Base-by-base conservation (phyloP, 1,284 basidiomycete species). In the Somion occarium region DNA sequence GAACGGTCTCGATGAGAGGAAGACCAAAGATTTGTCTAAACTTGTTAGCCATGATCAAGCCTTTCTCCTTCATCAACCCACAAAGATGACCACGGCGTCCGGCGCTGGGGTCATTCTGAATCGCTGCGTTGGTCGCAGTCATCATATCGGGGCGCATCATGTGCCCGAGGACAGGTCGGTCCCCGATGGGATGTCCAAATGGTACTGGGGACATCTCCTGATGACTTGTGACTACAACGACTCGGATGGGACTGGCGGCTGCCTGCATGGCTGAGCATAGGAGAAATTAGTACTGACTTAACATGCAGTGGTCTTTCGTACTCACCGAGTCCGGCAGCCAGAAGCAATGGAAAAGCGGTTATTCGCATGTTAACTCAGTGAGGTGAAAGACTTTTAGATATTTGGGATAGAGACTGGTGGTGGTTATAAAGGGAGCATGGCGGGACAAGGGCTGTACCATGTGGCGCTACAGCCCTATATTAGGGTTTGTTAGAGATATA, bases 11-110 rank as follows among this genome's bases (percentile, higher is more conserved):
- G 58, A 79, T 75, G 53, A 69, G 63, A 2, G 74, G 69, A 37
- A 79, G 60, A 22, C 80, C 79, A 46, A 83, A 63, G 11, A 71
- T 69, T 52, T 74, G 64, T 25, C 76, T 66, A 69, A 85, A 73
- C 48, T 68, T 59, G 58, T 80, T 78, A 43, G 74, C 71, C 37
- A 78, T 56, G 38, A 72, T 63, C 44, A 75, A 57, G 19, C 73
- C 71, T 62, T 81, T 82, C 56, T 70, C 60, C 44, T 66, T 66
- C 61, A 75, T 57, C 15, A 60, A 59, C 18, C 58, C 56, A 42
- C 63, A 53, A 23, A 58, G 54, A 45, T 57, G 57, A 53, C 49
- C 48, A 26, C 45, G 42, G 52, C 42, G 49, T 22, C 50, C 38
- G 44, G 56, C 53, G 50, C 50, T 49, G 25, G 55, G 44, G 49